Conservation (phyloP, 768 basidiomycete species). For the Pleurotus tuoliensis region DNA sequence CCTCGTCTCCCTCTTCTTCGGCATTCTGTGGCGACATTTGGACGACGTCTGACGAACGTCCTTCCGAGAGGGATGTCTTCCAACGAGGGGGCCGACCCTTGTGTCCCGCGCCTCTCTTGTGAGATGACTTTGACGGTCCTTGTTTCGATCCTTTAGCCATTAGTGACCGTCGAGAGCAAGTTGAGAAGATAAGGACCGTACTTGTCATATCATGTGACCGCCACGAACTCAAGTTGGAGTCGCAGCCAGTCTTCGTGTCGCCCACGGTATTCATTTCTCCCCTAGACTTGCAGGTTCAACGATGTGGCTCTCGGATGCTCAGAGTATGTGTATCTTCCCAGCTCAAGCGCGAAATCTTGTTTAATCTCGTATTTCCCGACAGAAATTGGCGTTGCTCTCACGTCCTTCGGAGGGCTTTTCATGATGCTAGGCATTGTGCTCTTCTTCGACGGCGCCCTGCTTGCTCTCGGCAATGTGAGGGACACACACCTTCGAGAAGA, state of each 20-base stretch:
- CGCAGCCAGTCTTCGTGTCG: neutral
- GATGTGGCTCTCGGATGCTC: constrained; percentile 68
- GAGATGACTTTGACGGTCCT: neutral
- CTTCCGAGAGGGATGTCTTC: neutral
- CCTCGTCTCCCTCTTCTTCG: constrained; percentile 7
- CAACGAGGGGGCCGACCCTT: neutral
- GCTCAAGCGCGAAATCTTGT: constrained; percentile 9
- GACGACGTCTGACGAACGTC: neutral
- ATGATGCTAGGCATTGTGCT: constrained; percentile 95
- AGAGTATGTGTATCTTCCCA: constrained; percentile 34
- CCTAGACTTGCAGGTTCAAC: constrained; percentile 11
- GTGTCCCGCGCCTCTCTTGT: neutral
- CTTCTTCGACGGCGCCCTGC: constrained; percentile 92
- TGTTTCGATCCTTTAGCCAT: neutral
- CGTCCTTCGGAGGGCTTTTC: constrained; percentile 92
- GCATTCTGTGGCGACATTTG: neutral
- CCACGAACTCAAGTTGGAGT: constrained; percentile 5
- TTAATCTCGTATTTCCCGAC: constrained; percentile 6
- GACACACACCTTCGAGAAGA: neutral
- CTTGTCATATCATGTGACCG: neutral
- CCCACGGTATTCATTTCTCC: constrained; percentile 2
- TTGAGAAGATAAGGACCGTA: no score
- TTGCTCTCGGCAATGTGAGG: constrained; percentile 93
- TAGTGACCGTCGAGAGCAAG: neutral
- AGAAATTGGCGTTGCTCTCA: constrained; percentile 97